Evolutionary conservation across 768 basidiomycete species (phyloP).

Genomic region (Leucosporidium yakuticum): DNA sequence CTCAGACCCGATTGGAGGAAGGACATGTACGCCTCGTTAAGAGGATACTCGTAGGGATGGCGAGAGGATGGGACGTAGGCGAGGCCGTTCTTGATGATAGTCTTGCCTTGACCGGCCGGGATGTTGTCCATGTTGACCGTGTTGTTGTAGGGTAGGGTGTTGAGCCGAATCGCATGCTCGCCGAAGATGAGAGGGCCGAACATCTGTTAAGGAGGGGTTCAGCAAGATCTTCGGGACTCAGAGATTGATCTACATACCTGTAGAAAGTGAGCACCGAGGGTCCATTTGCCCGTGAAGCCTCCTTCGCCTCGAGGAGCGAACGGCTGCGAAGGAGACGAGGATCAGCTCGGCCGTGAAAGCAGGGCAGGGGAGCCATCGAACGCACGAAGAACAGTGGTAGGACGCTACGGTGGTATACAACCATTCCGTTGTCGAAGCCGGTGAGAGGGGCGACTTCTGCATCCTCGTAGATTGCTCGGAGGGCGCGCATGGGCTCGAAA

Average conservation of each 20-base stretch:
- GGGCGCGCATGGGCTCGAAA: not conserved
- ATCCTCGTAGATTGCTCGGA: not conserved
- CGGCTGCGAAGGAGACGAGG: too few relatives aligned
- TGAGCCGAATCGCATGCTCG: slow-evolving; percentile 3
- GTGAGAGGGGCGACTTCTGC: too few relatives aligned
- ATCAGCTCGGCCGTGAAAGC: too few relatives aligned
- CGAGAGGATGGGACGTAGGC: not conserved
- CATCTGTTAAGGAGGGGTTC: not conserved
- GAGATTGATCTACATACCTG: not conserved
- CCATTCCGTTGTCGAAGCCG: too few relatives aligned
- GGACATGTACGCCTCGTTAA: slow-evolving; percentile 3
- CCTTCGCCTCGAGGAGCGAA: too few relatives aligned
- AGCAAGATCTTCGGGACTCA: not conserved
- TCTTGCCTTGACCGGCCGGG: not conserved
- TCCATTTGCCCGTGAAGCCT: too few relatives aligned
- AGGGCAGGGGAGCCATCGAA: too few relatives aligned
- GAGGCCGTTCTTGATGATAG: not conserved
- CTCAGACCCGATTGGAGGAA: not conserved
- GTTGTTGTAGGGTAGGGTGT: not conserved
- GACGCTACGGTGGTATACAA: too few relatives aligned
- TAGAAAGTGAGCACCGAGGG: too few relatives aligned
- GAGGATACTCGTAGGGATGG: slow-evolving; percentile 6
- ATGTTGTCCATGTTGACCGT: slow-evolving; percentile 8
- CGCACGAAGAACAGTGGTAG: too few relatives aligned
- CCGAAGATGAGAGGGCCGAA: slow-evolving; percentile 2